Conservation (phyloP, 495 filamentous ascomycete genomes). For the Penicillium riverlandense region DNA sequence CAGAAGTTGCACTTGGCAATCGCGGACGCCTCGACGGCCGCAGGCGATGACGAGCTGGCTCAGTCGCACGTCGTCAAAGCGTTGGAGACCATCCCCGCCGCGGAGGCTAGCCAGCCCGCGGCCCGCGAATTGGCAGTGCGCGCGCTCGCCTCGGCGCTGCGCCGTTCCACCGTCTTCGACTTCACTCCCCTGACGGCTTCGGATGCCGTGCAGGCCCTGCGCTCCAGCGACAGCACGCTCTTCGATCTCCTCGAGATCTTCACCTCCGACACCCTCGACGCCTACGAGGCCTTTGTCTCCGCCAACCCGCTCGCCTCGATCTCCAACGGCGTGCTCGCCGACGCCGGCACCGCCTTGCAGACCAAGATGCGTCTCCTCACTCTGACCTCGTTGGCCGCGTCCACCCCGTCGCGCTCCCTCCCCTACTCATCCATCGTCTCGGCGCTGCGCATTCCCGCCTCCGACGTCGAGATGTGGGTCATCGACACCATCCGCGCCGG, state of each 20-base stretch:
- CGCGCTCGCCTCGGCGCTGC: constrained; percentile 75
- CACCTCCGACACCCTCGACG: constrained; percentile 82
- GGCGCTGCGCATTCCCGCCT: constrained; percentile 68
- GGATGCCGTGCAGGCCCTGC: constrained; percentile 79
- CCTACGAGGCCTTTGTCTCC: constrained; percentile 82
- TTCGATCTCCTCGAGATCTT: constrained; percentile 94
- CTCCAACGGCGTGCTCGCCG: constrained; percentile 38
- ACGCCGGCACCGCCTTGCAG: constrained; percentile 72
- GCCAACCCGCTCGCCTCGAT: constrained; percentile 35
- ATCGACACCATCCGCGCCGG: constrained; percentile 95
- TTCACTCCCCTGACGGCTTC: constrained; percentile 88
- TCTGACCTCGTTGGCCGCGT: constrained; percentile 79
- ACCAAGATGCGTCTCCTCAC: constrained; percentile 94
- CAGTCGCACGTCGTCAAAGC: constrained; percentile 80
- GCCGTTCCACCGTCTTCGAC: constrained; percentile 72
- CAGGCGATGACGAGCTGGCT: constrained; percentile 67
- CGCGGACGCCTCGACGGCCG: constrained; percentile 68
- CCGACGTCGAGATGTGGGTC: constrained; percentile 95
- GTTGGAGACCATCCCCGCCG: constrained; percentile 73
- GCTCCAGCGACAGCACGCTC: constrained; percentile 70
- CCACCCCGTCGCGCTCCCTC: constrained; percentile 71
- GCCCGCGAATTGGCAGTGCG: constrained; percentile 77
- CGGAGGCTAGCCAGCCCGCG: constrained; percentile 58
- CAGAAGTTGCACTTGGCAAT: constrained; percentile 75
- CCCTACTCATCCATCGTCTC: constrained; percentile 77